Evolutionary conservation across 1,139 yeast species (phyloP).

Genomic region (Pichia cactophila): DNA sequence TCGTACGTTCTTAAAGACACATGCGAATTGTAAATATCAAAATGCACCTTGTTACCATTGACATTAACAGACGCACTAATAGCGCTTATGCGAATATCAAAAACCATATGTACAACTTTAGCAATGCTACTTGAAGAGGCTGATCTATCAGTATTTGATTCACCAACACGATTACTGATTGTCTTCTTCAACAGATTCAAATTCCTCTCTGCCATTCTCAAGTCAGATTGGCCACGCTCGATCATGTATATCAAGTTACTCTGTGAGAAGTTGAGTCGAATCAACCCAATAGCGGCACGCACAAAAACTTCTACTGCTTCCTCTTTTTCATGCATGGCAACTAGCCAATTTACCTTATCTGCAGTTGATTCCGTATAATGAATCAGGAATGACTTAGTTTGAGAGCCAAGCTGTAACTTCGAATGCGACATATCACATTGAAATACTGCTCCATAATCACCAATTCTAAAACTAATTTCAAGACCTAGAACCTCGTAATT

Average conservation of each 20-base stretch:
- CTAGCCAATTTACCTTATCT: slow-evolving; percentile 9
- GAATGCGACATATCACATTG: slow-evolving; percentile 1
- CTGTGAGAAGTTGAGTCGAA: slow-evolving; percentile 19
- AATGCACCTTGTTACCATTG: slow-evolving; percentile 11
- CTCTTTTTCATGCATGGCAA: slow-evolving; percentile 1
- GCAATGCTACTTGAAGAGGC: slow-evolving; percentile 1
- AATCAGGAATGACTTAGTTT: slow-evolving; percentile 5
- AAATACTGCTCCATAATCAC: slow-evolving; percentile 9
- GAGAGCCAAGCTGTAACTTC: slow-evolving; percentile 12
- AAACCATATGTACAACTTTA: slow-evolving; percentile 1
- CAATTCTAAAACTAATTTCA: slow-evolving; percentile 6
- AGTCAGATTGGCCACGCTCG: slow-evolving; percentile 14
- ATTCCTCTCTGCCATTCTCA: neutral
- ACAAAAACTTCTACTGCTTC: slow-evolving; percentile 6
- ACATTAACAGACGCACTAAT: neutral
- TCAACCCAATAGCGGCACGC: slow-evolving; percentile 13
- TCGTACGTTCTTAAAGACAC: slow-evolving; percentile 18
- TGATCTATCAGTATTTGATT: neutral
- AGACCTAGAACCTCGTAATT: slow-evolving; percentile 16
- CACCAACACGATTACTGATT: neutral
- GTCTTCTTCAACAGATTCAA: slow-evolving; percentile 2
- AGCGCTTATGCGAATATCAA: slow-evolving; percentile 4
- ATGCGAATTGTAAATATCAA: slow-evolving; percentile 14
- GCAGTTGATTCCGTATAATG: slow-evolving; percentile 13
- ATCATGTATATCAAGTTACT: slow-evolving; percentile 16